Percentiles rank a stretch among this genome's conserved stretches.
These are phyloP conservation scores for Sophora flavescens DNA, from an alignment of 306 rosid genomes.

Conservation along the genomic window DNA sequence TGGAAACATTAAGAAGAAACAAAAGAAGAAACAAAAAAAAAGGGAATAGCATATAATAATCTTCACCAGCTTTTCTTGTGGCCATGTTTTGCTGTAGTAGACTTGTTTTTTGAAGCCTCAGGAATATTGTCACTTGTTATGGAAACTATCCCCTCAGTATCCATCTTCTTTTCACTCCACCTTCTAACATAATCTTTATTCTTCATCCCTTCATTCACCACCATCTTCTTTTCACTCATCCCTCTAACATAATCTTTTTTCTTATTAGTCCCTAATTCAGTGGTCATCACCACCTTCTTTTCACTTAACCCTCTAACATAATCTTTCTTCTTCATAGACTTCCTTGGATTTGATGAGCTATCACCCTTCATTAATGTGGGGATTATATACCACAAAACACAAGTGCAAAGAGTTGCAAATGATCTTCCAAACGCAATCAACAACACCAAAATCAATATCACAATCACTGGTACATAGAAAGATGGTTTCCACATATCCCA, in stretches of 20 bases:
- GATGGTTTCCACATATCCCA: constrained; percentile 54
- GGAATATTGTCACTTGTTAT: constrained; percentile 15
- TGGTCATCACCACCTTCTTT: constrained; percentile 41
- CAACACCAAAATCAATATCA: constrained; percentile 62
- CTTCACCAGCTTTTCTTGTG: constrained; percentile 70
- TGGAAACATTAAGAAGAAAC: constrained; percentile 8
- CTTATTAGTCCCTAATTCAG: constrained; percentile 30
- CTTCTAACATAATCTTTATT: constrained; percentile 54
- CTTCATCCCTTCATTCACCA: constrained; percentile 35
- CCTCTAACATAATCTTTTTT: constrained; percentile 51
- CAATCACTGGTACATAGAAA: constrained; percentile 61
- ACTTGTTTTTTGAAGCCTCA: constrained; percentile 39
- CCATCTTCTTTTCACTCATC: constrained; percentile 52
- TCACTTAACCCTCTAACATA: constrained; percentile 49
- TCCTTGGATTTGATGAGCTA: constrained; percentile 24
- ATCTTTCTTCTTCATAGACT: constrained; percentile 46
- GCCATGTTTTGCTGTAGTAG: constrained; percentile 40
- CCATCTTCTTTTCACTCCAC: constrained; percentile 56
- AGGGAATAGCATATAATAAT: neutral
- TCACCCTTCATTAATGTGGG: constrained; percentile 61
- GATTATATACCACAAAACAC: constrained; percentile 72
- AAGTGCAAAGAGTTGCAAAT: constrained; percentile 60
- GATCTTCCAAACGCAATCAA: constrained; percentile 72
- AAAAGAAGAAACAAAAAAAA: neutral
- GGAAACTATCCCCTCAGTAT: constrained; percentile 40